Percentiles rank a stretch among this genome's conserved stretches.
Evolutionary conservation across 805 yeast species (phyloP).

Genomic region (Lachancea cidri): DNA sequence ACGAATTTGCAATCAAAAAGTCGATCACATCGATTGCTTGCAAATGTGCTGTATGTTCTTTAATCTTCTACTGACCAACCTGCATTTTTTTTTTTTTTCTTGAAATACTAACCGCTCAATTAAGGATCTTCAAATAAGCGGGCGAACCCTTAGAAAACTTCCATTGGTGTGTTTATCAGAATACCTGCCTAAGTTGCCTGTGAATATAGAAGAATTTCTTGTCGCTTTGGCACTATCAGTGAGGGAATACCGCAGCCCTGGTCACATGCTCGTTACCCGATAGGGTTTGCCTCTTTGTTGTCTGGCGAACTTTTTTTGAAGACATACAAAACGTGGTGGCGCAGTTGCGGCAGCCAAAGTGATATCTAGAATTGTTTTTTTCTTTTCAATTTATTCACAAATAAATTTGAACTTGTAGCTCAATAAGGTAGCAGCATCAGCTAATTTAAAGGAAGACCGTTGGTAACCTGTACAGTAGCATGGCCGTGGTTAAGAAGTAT

Average conservation of each 20-base stretch:
- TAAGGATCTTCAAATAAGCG: slow-evolving; percentile 24
- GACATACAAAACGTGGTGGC: not conserved
- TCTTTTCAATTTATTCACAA: too few relatives aligned
- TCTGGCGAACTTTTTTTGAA: not conserved
- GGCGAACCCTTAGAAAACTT: slow-evolving; percentile 27
- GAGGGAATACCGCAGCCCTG: not conserved
- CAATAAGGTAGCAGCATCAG: not conserved
- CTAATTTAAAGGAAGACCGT: not conserved
- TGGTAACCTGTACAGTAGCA: too few relatives aligned
- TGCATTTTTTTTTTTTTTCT: not conserved
- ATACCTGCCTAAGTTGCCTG: slow-evolving; percentile 22
- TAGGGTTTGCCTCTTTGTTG: not conserved
- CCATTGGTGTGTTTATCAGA: slow-evolving; percentile 29
- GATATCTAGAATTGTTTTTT: too few relatives aligned
- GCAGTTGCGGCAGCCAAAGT: too few relatives aligned
- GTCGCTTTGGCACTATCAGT: slow-evolving; percentile 19
- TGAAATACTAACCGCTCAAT: slow-evolving; percentile 2
- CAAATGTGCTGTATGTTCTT: slow-evolving; percentile 26
- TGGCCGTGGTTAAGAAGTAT: not conserved
- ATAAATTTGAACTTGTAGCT: too few relatives aligned
- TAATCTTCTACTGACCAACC: too few relatives aligned
- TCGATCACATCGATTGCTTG: slow-evolving; percentile 15
- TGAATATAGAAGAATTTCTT: slow-evolving; percentile 20
- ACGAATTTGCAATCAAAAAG: slow-evolving; percentile 9
- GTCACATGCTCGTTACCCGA: not conserved